Evolutionary conservation across 257 asterid species (phyloP), one percentile per base, ranked within the genome.

Genomic region (Eucommia ulmoides): DNA sequence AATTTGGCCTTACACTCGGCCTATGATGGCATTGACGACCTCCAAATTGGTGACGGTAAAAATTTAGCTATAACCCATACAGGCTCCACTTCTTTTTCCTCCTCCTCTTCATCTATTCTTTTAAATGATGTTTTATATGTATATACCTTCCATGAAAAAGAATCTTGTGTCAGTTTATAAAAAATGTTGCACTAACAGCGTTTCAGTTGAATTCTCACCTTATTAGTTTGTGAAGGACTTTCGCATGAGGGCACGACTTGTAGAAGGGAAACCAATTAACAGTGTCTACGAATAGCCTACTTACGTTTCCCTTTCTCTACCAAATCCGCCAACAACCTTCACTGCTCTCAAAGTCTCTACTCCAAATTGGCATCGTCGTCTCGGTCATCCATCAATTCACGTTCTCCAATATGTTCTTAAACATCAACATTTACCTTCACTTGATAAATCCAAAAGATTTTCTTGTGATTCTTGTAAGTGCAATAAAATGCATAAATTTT

Each of bases 361-460:
- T 3, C 4, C 4, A 3, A 2, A 38, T 2, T 54, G 60, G 41
- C 45, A 55, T 12, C 17, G n/a, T 19, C 49, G 24, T 2, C 18
- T 55, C 9, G 60, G 60, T 24, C 60, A 55, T 21, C 52, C 52
- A 3, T 41, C 60, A 22, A 41, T 51, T 18, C 17, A 15, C 10
- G 8, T 44, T 23, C 22, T 55, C 2, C 7, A 7, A 0, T 24
- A 17, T 0, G 6, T 41, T 0, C 0, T 23, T 0, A 3, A 12
- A 8, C 45, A 38, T 38, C n/a, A 3, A 2, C 16, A 8, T 18
- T 38, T 38, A 15, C 45, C 4, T 3, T 20, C 7, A 2, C 41
- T 9, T 20, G 14, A 24, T 15, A 4, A 21, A 7, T 7, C 12
- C 20, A 18, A 20, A 19, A 1, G 12, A 44, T 45, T 25, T 20